phyloP scores from a whole-genome alignment of 805 yeast genomes.

The Zygosaccharomyces gambellarensis region DNA sequence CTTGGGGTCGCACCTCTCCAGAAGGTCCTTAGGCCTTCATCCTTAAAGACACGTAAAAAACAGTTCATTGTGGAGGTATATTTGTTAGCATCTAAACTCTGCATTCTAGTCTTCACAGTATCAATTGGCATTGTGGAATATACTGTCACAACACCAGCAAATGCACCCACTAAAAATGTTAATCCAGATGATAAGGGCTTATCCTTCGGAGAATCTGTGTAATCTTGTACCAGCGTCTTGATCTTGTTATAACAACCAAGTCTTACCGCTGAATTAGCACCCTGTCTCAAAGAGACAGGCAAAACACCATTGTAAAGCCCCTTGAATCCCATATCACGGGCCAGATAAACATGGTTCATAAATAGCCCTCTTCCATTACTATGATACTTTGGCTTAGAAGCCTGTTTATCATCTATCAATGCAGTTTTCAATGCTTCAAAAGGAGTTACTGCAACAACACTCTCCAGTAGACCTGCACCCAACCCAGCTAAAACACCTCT shows the following conservation, averaged over 20 bases:
- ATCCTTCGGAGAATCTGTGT: slow-evolving; percentile 58
- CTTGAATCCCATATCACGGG: slow-evolving; percentile 71
- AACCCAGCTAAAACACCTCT: slow-evolving; percentile 95
- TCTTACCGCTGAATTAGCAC: slow-evolving; percentile 91
- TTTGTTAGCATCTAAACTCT: slow-evolving; percentile 72
- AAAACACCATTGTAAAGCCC: slow-evolving; percentile 86
- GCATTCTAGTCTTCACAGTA: slow-evolving; percentile 96
- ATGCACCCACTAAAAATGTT: slow-evolving; percentile 85
- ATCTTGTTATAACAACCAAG: slow-evolving; percentile 88
- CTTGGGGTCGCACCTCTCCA: slow-evolving; percentile 99
- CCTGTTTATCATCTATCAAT: slow-evolving; percentile 85
- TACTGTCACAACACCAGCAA: slow-evolving; percentile 85
- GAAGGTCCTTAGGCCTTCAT: slow-evolving; percentile 86
- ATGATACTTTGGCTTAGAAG: slow-evolving; percentile 72
- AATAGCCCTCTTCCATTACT: slow-evolving; percentile 54
- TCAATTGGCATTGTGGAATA: slow-evolving; percentile 94
- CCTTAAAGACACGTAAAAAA: slow-evolving; percentile 68
- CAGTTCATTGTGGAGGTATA: slow-evolving; percentile 79
- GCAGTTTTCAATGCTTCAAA: slow-evolving; percentile 96
- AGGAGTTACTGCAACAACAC: slow-evolving; percentile 92
- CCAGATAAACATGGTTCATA: slow-evolving; percentile 40
- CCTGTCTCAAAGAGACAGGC: slow-evolving; percentile 94
- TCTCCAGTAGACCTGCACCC: slow-evolving; percentile 92
- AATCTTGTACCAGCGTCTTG: slow-evolving; percentile 70
- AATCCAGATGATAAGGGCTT: slow-evolving; percentile 71